phyloP scores from a whole-genome alignment of 371 early-diverging fungal genomes.

The Saksenaea vasiformis region DNA sequence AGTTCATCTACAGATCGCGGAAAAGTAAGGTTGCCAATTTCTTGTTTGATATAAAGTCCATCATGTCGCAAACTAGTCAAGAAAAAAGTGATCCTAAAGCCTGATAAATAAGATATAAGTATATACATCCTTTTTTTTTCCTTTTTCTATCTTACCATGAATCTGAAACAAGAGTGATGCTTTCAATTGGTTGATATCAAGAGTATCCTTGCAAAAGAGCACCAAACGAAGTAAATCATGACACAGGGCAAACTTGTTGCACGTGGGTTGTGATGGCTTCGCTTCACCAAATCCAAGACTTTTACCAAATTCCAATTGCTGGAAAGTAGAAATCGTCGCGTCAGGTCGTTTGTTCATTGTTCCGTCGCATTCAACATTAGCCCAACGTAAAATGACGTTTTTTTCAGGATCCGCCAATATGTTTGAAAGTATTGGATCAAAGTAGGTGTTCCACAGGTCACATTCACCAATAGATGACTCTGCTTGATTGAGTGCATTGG shows the following conservation, averaged over 20 bases:
- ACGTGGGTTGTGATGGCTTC: conserved; percentile 8
- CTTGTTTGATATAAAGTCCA: conserved; percentile 21
- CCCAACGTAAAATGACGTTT: conserved; percentile 10
- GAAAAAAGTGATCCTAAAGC: background rate
- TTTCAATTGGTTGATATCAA: conserved; percentile 8
- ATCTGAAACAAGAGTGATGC: background rate
- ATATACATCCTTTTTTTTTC: no score
- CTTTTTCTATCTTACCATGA: no score
- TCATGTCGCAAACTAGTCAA: background rate
- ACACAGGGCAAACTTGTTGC: conserved; percentile 11
- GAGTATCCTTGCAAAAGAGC: conserved; percentile 10
- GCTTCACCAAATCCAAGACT: conserved; percentile 15
- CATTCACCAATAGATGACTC: no score
- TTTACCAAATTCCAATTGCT: conserved; percentile 8
- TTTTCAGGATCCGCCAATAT: conserved; percentile 6
- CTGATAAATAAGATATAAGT: no score
- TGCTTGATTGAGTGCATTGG: no score
- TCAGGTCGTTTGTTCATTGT: conserved; percentile 8
- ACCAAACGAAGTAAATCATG: conserved; percentile 16
- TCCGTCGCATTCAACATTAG: conserved; percentile 2
- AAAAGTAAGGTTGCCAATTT: conserved; percentile 18
- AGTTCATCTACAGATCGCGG: conserved; percentile 7
- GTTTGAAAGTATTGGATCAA: conserved; percentile 23
- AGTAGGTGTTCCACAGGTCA: conserved; percentile 22
- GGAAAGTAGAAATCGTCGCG: conserved; percentile 6